A percentile compares a stretch with the other conserved stretches of the same genome.
Evolutionary conservation across 2,329 filamentous ascomycete species (phyloP).

Genomic region (Colletotrichum orchidophilum): DNA sequence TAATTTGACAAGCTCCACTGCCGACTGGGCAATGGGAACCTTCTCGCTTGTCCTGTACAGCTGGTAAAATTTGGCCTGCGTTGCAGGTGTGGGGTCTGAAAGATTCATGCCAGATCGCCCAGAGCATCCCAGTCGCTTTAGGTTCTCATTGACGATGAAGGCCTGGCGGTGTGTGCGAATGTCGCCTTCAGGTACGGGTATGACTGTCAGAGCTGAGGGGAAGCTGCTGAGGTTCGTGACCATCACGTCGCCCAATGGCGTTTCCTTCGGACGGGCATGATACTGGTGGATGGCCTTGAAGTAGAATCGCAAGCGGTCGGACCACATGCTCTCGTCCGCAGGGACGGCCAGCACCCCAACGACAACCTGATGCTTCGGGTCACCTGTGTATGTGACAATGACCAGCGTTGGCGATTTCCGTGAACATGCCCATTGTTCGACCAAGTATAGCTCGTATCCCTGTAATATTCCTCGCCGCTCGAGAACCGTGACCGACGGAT

Average conservation of each 20-base stretch:
- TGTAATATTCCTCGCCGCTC: slow-evolving; percentile 75
- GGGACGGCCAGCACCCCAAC: slow-evolving; percentile 86
- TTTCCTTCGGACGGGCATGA: slow-evolving; percentile 85
- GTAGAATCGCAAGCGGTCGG: slow-evolving; percentile 80
- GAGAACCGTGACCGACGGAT: slow-evolving; percentile 78
- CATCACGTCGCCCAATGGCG: slow-evolving; percentile 85
- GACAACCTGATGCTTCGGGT: slow-evolving; percentile 79
- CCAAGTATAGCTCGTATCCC: slow-evolving; percentile 92
- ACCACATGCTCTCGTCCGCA: slow-evolving; percentile 82
- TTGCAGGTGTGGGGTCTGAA: slow-evolving; percentile 79
- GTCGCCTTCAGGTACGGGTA: slow-evolving; percentile 87
- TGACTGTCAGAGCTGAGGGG: slow-evolving; percentile 91
- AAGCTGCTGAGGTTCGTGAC: slow-evolving; percentile 94
- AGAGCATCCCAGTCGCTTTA: slow-evolving; percentile 92
- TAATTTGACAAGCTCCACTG: slow-evolving; percentile 88
- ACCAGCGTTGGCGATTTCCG: slow-evolving; percentile 89
- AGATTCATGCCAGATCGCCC: slow-evolving; percentile 88
- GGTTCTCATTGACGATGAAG: slow-evolving; percentile 93
- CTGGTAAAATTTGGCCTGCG: slow-evolving; percentile 90
- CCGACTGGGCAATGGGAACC: slow-evolving; percentile 79
- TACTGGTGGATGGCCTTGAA: slow-evolving; percentile 87
- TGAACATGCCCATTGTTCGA: slow-evolving; percentile 98
- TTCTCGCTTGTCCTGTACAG: slow-evolving; percentile 89
- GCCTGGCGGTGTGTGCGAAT: slow-evolving; percentile 80
- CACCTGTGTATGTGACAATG: slow-evolving; percentile 93